Evolutionary conservation across 805 yeast species (phyloP), one percentile per base, ranked within the genome.

Genomic region (Kuraishia cidri): DNA sequence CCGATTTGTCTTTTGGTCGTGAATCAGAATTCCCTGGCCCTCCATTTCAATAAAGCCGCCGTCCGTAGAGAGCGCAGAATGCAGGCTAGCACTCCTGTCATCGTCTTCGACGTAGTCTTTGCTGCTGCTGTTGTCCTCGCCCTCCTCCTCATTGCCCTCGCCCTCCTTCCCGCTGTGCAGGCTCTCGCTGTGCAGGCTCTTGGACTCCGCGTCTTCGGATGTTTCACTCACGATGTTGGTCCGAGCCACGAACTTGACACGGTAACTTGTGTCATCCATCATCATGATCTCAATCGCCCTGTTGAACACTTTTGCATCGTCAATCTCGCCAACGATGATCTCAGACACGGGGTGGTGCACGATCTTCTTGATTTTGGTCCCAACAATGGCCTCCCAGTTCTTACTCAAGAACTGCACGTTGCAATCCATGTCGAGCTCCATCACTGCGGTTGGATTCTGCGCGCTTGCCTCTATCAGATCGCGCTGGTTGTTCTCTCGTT

Each of bases 21-120:
- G 81, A 6, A 92, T 79, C 14, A 90, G 54, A 7, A 92, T 79
- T 3, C 98, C 98, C 48, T 90, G 97, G 1, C 96, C 97, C 53
- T 90, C 97, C 25, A 88, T 60, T 42, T 84, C 90, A 6, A 79
- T 70, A 11, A 70, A 58, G 7, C 69, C 74, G 5, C 80, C 81
- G 44, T 76, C 75, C 13, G 78, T 75, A 0, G 72, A 58, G n/a
- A 66, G 40, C 1, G 61, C 45, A 9, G 63, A 56, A 10, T 16
- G 23, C 14, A 21, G 10, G 16, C 23, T 23, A 13, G 37, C 37
- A 7, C 46, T 50, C 14, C 35, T 37, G 4, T 13, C 30, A 14
- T 31, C 26, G 16, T 20, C 10, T 7, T 10, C 23, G 23, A 14
- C 9, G 18, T 13, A 6, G 11, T 12, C 28, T 29, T 8, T 14